Evolutionary conservation across 305 asterid species (phyloP).

Genomic region (Solanum chacoense): DNA sequence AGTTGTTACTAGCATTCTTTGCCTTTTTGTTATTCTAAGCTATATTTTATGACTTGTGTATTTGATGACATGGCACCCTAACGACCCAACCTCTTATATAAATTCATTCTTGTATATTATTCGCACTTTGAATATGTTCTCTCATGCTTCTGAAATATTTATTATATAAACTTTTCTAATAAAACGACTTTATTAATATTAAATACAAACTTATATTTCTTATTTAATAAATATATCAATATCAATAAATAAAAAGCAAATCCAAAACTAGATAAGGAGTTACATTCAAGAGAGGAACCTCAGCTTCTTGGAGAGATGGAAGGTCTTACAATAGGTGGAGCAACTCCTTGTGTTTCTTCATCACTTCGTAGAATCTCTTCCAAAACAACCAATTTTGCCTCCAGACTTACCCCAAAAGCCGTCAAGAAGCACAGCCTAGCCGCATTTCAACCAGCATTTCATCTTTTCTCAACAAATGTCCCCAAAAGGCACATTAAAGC

Average conservation of each 20-base stretch:
- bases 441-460: conserved; percentile 36
- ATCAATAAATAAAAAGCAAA: not conserved
- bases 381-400: conserved; percentile 9
- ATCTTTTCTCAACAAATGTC: conserved; percentile 30
- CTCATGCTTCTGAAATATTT: not conserved
- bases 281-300: not conserved
- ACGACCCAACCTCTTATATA: not conserved
- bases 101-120: not conserved
- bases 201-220: too few relatives aligned
- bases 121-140: not conserved
- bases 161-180: too few relatives aligned
- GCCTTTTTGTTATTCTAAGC: not conserved
- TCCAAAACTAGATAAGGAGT: not conserved
- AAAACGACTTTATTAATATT: too few relatives aligned
- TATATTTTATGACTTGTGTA: not conserved
- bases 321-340: conserved; percentile 29
- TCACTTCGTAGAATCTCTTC: not conserved
- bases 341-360: conserved; percentile 23
- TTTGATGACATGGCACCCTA: not conserved
- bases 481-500: conserved; percentile 16
- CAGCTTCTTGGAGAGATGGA: conserved; percentile 29
- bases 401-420: conserved; percentile 13
- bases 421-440: conserved; percentile 34
- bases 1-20: not conserved
- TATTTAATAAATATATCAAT: not conserved